Evolutionary conservation across 169 alveolate genomes (phyloP), one percentile per base, ranked within the genome.

Genomic region (Plasmodium falciparum): DNA sequence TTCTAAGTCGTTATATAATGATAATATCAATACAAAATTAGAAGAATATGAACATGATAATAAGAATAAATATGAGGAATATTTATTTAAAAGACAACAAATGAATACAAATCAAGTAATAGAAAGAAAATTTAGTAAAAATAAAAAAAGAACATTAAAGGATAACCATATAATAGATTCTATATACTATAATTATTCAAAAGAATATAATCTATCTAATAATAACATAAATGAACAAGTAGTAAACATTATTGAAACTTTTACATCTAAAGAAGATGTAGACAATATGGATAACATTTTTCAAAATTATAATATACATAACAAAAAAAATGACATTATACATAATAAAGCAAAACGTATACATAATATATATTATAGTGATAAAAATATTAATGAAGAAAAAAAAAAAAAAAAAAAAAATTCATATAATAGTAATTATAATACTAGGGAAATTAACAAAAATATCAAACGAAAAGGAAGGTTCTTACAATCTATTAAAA

Each of bases 381-480:
- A 56, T 56, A 9, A 15, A 6, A 56, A 56, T 56, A 13, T 15
- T 11, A 56, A 22, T 56, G 17, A 15, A 15, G 1, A 13, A 0
- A 56, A 13, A 12, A 15, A 15, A 56, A 33, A 33, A 3, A 54
- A 54, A 54, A 15, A 54, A 8, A 72, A 72, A 17, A 24, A 72
- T 29, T 33, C 63, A 7, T 11, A 15, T 49, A 72, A 65, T 54
- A 29, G 63, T 20, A 72, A 72, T 43, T 7, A 49, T n/a, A 50
- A 39, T 24, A 61, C 67, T 9, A 72, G 83, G 33, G 69, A 39
- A 22, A 72, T 72, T 52, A 72, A 72, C 33, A 72, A 72, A 72
- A 72, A 49, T 15, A 8, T 17, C 15, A 72, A 45, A 47, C 11
- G 56, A 39, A 72, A 24, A 56, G 67, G 29, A 43, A 72, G 59